phyloP scores from a whole-genome alignment of 2,329 filamentous ascomycete genomes.

The Colletotrichum viniferum region DNA sequence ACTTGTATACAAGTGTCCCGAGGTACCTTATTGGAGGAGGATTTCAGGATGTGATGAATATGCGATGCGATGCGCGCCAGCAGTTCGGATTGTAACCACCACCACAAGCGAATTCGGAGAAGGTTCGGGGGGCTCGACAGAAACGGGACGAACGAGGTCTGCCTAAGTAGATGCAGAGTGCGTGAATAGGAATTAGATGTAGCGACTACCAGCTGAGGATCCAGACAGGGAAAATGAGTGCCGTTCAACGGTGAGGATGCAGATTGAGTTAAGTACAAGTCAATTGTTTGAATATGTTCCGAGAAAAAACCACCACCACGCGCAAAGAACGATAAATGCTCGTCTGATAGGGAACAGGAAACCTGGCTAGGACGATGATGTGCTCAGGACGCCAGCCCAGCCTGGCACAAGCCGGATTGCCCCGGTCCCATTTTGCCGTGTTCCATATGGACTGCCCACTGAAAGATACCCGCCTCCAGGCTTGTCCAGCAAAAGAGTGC shows the following conservation, averaged over 20 bases:
- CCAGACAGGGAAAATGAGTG: neutral
- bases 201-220: neutral
- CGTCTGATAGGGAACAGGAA: neutral
- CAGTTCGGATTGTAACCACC: constrained; percentile 2
- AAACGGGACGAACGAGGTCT: neutral
- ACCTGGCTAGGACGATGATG: constrained; percentile 14
- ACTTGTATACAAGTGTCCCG: neutral
- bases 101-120: constrained; percentile 9
- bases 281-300: neutral
- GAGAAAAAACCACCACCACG: neutral
- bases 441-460: neutral
- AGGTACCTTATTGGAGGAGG: neutral
- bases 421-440: neutral
- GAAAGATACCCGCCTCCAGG: neutral
- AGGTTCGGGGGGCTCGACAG: neutral
- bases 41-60: neutral
- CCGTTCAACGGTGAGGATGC: neutral
- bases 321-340: neutral
- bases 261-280: neutral
- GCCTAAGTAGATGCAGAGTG: neutral
- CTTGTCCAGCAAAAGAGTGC: neutral
- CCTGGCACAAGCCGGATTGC: constrained; percentile 15
- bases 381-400: constrained; percentile 12
- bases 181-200: neutral
- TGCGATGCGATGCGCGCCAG: neutral